phyloP scores from a whole-genome alignment of 2,329 filamentous ascomycete species.

The Fusarium fracticaudum region DNA sequence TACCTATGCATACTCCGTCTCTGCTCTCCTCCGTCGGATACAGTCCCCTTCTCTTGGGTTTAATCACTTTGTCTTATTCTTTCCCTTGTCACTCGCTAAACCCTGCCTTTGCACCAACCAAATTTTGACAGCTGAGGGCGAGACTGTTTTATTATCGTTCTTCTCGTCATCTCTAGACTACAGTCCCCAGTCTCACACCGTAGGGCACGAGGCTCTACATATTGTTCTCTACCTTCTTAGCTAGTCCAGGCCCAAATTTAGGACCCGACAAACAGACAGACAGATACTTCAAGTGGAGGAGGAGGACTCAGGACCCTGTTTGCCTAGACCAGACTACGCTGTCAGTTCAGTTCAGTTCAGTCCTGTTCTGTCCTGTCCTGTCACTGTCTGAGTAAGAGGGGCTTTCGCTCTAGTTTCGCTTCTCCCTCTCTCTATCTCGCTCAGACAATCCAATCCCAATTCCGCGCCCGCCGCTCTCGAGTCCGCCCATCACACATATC shows the following conservation, averaged over 20 bases:
- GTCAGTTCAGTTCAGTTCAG: not conserved
- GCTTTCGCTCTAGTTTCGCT: conserved; percentile 7
- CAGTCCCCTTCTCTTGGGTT: not conserved
- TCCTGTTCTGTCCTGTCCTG: not conserved
- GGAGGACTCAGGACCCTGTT: conserved; percentile 8
- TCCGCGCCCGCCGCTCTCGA: conserved; percentile 38
- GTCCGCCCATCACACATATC: conserved; percentile 31
- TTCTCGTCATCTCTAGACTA: not conserved
- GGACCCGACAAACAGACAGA: not conserved
- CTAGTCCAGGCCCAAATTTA: not conserved
- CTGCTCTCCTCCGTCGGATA: not conserved
- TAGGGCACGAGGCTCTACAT: conserved; percentile 7
- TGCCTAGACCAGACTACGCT: not conserved
- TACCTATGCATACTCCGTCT: not conserved
- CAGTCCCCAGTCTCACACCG: not conserved
- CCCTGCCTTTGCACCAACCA: conserved; percentile 19
- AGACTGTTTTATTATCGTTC: not conserved
- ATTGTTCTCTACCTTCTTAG: not conserved
- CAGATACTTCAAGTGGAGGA: not conserved
- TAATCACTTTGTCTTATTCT: conserved; percentile 6
- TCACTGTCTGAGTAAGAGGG: conserved; percentile 28
- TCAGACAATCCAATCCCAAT: conserved; percentile 30
- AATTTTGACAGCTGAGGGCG: conserved; percentile 8
- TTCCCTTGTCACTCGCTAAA: conserved; percentile 27
- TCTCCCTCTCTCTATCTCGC: conserved; percentile 2